These are phyloP conservation scores for Yamadazyma atmosphaerica DNA, from an alignment of 1,139 yeast genomes.

Conservation along the genomic window DNA sequence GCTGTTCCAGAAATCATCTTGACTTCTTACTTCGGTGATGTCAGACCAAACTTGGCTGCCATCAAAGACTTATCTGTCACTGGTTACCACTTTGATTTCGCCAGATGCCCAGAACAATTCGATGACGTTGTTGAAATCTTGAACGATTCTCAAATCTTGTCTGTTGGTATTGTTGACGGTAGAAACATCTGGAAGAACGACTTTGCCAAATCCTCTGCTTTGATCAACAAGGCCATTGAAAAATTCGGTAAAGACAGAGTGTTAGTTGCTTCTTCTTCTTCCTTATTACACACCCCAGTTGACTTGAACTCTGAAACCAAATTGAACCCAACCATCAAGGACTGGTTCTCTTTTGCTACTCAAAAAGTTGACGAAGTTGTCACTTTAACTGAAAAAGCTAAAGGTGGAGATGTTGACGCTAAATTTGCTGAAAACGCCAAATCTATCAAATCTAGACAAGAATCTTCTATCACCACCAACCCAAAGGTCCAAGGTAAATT, in stretches of 20 bases:
- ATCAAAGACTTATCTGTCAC: constrained; percentile 88
- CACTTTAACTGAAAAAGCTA: constrained; percentile 81
- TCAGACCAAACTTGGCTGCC: constrained; percentile 91
- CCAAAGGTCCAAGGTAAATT: constrained; percentile 88
- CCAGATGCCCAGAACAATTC: constrained; percentile 95
- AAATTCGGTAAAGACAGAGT: constrained; percentile 89
- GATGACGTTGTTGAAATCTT: constrained; percentile 75
- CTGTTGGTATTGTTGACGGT: constrained; percentile 97
- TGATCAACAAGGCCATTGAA: constrained; percentile 78
- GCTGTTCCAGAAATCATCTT: constrained; percentile 77
- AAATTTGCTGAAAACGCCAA: constrained; percentile 83
- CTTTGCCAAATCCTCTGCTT: constrained; percentile 78
- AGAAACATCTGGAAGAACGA: constrained; percentile 99
- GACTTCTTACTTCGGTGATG: constrained; percentile 97
- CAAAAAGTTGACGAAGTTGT: constrained; percentile 94
- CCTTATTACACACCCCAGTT: constrained; percentile 97
- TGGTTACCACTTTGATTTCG: constrained; percentile 96
- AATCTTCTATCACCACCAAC: constrained; percentile 88
- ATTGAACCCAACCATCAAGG: constrained; percentile 86
- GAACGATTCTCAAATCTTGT: constrained; percentile 65
- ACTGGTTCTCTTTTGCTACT: constrained; percentile 98
- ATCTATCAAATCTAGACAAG: constrained; percentile 82
- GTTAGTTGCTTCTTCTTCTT: constrained; percentile 91
- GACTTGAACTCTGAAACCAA: constrained; percentile 90
- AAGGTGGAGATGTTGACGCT: constrained; percentile 69